These are phyloP conservation scores for Naematelia encephala DNA, from an alignment of 768 basidiomycete genomes.

Conservation along the genomic window DNA sequence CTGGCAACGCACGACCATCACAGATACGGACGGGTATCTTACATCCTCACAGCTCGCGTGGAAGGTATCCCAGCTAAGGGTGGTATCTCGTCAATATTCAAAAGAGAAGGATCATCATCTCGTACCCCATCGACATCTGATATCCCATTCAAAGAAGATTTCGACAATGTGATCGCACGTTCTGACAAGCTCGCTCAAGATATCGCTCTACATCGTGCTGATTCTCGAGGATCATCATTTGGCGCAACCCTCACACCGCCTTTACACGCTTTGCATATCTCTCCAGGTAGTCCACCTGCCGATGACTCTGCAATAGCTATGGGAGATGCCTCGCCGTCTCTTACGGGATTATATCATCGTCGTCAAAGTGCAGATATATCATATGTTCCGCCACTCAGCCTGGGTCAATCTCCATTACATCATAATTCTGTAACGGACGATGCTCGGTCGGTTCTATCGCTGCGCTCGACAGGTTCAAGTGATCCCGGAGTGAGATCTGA, in stretches of 20 bases:
- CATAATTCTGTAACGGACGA: slow-evolving; percentile 1
- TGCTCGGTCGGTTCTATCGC: slow-evolving; percentile 1
- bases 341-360: slow-evolving; percentile 18
- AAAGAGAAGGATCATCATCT: neutral
- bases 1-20: slow-evolving; percentile 40
- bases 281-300: slow-evolving; percentile 1
- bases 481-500: slow-evolving; percentile 14
- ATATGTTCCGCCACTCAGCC: neutral
- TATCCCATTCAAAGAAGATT: slow-evolving; percentile 20
- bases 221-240: slow-evolving; percentile 5
- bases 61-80: slow-evolving; percentile 13
- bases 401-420: neutral
- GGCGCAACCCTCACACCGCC: neutral
- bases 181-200: slow-evolving; percentile 20
- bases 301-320: slow-evolving; percentile 10
- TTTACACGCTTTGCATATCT: neutral
- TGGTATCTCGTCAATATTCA: slow-evolving; percentile 11
- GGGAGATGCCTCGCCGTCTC: slow-evolving; percentile 23
- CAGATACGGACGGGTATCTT: slow-evolving; percentile 28
- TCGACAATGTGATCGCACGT: slow-evolving; percentile 20
- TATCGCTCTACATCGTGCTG: slow-evolving; percentile 2
- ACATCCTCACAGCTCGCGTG: slow-evolving; percentile 32
- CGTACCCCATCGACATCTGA: neutral
- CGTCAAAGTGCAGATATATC: slow-evolving; percentile 12
- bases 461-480: slow-evolving; percentile 24